A percentile compares a stretch with the other conserved stretches of the same genome.
phyloP scores from a whole-genome alignment of 768 basidiomycete species.

The Mycena venus region DNA sequence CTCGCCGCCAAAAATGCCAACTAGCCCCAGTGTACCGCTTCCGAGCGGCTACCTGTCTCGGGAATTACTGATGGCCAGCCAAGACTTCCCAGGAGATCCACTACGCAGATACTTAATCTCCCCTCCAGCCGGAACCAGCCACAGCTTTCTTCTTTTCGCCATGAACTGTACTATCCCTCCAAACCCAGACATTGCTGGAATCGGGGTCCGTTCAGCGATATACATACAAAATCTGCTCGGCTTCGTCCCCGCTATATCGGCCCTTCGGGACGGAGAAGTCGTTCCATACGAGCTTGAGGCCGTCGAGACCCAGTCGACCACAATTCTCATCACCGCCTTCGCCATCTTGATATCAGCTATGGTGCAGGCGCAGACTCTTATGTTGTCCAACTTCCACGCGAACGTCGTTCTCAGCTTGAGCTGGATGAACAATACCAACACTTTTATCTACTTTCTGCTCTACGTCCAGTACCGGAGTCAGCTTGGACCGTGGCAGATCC shows the following conservation, averaged over 20 bases:
- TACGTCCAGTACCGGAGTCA: conserved; percentile 31
- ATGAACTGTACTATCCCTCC: background rate
- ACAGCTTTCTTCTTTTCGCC: too few species aligned
- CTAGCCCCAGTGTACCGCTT: too few species aligned
- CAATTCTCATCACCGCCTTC: conserved; percentile 41
- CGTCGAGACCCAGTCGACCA: conserved; percentile 22
- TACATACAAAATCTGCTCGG: conserved; percentile 42
- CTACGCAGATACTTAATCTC: too few species aligned
- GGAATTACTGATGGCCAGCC: too few species aligned
- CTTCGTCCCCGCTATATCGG: conserved; percentile 39
- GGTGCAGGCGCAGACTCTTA: conserved; percentile 32
- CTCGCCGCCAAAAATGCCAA: too few species aligned
- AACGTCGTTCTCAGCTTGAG: conserved; percentile 41
- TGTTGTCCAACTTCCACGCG: conserved; percentile 37
- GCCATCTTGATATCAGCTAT: conserved; percentile 41
- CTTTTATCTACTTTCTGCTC: conserved; percentile 27
- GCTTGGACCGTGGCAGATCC: background rate
- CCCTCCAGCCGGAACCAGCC: too few species aligned
- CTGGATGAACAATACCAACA: conserved; percentile 44
- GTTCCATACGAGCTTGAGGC: conserved; percentile 32
- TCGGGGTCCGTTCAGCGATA: conserved; percentile 42
- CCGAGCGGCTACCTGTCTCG: too few species aligned
- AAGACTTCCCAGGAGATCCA: too few species aligned
- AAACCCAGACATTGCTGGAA: conserved; percentile 37
- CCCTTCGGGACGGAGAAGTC: conserved; percentile 37